phyloP scores from a whole-genome alignment of 2,329 filamentous ascomycete genomes.

The Cladophialophora bantiana region DNA sequence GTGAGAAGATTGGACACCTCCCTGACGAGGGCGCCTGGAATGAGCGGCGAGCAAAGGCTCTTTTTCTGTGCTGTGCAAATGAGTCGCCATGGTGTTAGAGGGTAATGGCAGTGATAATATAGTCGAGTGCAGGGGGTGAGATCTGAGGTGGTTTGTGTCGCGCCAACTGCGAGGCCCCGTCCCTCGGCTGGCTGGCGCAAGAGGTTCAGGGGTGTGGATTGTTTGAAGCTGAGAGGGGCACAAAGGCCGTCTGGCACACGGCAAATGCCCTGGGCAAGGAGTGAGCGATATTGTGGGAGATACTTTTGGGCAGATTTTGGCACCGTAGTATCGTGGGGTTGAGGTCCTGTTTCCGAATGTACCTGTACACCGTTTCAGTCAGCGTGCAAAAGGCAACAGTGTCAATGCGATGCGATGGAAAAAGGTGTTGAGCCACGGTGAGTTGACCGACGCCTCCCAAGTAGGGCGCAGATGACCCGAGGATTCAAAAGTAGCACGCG shows the following conservation, averaged over 20 bases:
- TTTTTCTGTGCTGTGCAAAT: constrained; percentile 23
- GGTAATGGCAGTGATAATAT: constrained; percentile 21
- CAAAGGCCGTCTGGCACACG: neutral
- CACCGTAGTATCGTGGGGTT: constrained; percentile 2
- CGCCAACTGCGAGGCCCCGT: constrained; percentile 23
- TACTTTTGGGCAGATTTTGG: constrained; percentile 8
- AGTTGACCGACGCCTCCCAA: neutral
- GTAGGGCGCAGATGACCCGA: neutral
- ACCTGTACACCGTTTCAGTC: neutral
- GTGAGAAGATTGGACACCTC: constrained; percentile 22
- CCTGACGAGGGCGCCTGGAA: constrained; percentile 25
- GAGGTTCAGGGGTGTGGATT: constrained; percentile 17
- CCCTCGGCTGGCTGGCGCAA: constrained; percentile 10
- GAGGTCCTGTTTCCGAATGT: neutral
- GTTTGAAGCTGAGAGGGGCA: constrained; percentile 3
- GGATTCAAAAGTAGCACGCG: neutral
- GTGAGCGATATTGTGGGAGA: neutral
- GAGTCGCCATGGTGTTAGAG: constrained; percentile 25
- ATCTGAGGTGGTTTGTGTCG: constrained; percentile 27
- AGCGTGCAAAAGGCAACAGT: neutral
- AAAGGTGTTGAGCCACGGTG: neutral
- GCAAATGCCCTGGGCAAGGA: neutral
- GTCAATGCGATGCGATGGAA: constrained; percentile 5
- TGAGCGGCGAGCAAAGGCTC: constrained; percentile 29
- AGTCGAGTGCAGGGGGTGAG: constrained; percentile 18